Conservation (phyloP, 495 filamentous ascomycete species). For the Lophiostoma macrostomum region DNA sequence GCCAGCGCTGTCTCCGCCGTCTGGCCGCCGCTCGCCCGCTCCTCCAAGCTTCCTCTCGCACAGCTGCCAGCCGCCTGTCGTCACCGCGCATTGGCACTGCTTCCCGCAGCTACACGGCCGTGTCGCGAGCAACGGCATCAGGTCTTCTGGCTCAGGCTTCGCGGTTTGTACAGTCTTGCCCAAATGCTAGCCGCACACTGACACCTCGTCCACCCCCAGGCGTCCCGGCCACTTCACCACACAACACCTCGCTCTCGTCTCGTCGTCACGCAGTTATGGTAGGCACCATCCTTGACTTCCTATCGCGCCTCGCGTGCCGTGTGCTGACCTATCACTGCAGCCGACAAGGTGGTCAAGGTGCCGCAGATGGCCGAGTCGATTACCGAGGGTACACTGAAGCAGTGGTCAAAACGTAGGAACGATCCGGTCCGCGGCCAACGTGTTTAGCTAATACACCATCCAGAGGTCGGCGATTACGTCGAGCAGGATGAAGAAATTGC, state of each 20-base stretch:
- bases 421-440: neutral
- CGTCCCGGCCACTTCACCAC: conserved; percentile 4
- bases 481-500: conserved; percentile 97
- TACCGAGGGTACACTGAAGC: conserved; percentile 93
- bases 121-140: conserved; percentile 20
- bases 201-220: conserved; percentile 1
- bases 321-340: conserved; percentile 36
- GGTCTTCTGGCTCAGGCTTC: conserved; percentile 22
- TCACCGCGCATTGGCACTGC: conserved; percentile 17
- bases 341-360: conserved; percentile 85
- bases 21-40: conserved; percentile 29
- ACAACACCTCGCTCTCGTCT: conserved; percentile 7
- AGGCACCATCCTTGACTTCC: conserved; percentile 4
- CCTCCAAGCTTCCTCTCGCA: conserved; percentile 25
- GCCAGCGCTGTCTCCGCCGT: conserved; percentile 42
- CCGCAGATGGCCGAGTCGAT: conserved; percentile 99
- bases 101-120: conserved; percentile 25
- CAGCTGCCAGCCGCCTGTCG: conserved; percentile 15
- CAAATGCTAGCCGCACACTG: neutral
- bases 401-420: conserved; percentile 77
- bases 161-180: conserved; percentile 2
- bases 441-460: neutral
- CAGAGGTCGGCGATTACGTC: conserved; percentile 88
- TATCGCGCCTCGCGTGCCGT: neutral
- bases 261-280: conserved; percentile 35